Conservation (phyloP, 2,329 filamentous ascomycete genomes). For the Fusarium mexicanum region DNA sequence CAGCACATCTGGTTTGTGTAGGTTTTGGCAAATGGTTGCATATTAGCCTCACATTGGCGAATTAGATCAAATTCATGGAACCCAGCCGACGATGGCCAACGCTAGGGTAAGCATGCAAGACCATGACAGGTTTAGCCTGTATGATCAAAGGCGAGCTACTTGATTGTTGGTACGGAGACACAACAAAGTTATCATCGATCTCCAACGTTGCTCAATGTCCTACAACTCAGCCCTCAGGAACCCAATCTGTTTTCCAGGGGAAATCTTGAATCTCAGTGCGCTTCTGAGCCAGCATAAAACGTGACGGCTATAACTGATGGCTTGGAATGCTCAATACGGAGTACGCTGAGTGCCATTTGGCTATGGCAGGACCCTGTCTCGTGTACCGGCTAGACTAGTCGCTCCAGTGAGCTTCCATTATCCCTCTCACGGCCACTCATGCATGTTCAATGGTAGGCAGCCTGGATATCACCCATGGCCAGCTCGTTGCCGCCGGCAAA, state of each 20-base stretch:
- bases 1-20: conserved; percentile 6
- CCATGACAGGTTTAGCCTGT: conserved; percentile 32
- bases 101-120: conserved; percentile 34
- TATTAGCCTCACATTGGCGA: conserved; percentile 20
- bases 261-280: not conserved
- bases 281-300: not conserved
- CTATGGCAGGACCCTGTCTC: not conserved
- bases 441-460: conserved; percentile 6
- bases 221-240: not conserved
- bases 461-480: conserved; percentile 11
- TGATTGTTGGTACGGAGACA: not conserved
- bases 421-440: conserved; percentile 5
- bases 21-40: conserved; percentile 13
- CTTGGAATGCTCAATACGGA: not conserved
- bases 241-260: not conserved
- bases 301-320: conserved; percentile 1
- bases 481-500: conserved; percentile 34
- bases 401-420: not conserved
- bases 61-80: conserved; percentile 11
- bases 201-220: not conserved
- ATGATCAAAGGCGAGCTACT: conserved; percentile 7
- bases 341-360: not conserved
- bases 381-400: not conserved
- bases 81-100: conserved; percentile 16
- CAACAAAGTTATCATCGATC: not conserved